phyloP scores from a whole-genome alignment of 2,329 filamentous ascomycete species.

The Xylariaceae sp. region DNA sequence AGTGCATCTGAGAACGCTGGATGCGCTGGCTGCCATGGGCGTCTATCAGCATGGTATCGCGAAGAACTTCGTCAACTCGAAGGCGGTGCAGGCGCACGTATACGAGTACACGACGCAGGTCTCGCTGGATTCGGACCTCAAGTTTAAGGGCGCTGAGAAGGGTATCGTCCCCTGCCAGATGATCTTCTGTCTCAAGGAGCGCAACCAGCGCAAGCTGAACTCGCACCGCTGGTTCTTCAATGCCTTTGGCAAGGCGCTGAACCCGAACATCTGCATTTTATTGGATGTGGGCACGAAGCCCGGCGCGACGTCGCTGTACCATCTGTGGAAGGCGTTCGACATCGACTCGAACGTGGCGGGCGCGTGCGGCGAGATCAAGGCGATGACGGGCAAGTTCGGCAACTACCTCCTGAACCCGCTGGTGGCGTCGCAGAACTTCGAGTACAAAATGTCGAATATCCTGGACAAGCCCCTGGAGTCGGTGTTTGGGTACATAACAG shows the following conservation, averaged over 20 bases:
- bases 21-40: slow-evolving; percentile 92
- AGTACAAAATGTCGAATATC: slow-evolving; percentile 99
- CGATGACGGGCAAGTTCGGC: slow-evolving; percentile 80
- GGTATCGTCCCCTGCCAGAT: slow-evolving; percentile 97
- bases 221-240: slow-evolving; percentile 99
- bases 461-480: slow-evolving; percentile 96
- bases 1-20: slow-evolving; percentile 87
- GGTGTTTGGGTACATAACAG: slow-evolving; percentile 94
- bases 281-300: slow-evolving; percentile 95
- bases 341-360: slow-evolving; percentile 96
- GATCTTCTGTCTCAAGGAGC: slow-evolving; percentile 97
- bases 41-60: slow-evolving; percentile 98
- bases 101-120: slow-evolving; percentile 99
- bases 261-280: slow-evolving; percentile 93
- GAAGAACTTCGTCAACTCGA: slow-evolving; percentile 96
- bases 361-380: slow-evolving; percentile 97
- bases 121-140: slow-evolving; percentile 87
- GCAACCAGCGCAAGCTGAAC: slow-evolving; percentile 96
- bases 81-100: slow-evolving; percentile 90
- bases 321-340: slow-evolving; percentile 98
- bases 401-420: slow-evolving; percentile 89
- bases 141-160: slow-evolving; percentile 99
- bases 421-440: slow-evolving; percentile 95
- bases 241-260: slow-evolving; percentile 85
- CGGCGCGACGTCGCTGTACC: slow-evolving; percentile 84